phyloP scores from a whole-genome alignment of 2,329 filamentous ascomycete species.

The Colletotrichum sojae region DNA sequence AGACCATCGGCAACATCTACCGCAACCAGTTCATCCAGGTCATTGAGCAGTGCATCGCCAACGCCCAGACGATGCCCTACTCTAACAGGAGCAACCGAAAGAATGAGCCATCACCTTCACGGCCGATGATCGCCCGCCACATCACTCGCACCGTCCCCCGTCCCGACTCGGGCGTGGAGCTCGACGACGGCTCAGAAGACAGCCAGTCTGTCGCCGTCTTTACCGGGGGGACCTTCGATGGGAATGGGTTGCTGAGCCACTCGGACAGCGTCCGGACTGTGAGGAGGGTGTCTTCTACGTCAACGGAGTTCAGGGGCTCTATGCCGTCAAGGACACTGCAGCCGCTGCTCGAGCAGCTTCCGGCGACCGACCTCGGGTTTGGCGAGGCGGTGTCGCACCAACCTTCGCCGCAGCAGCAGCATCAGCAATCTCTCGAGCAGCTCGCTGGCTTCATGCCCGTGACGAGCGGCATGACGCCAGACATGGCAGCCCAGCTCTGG shows the following conservation, averaged over 20 bases:
- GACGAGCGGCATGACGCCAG: conserved; percentile 23
- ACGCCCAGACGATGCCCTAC: conserved; percentile 55
- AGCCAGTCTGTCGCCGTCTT: conserved; percentile 43
- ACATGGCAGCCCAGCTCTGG: conserved; percentile 35
- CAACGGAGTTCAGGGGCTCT: conserved; percentile 35
- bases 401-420: conserved; percentile 21
- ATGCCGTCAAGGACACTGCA: conserved; percentile 22
- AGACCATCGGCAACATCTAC: conserved; percentile 56
- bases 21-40: conserved; percentile 58
- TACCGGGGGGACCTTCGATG: conserved; percentile 23
- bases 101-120: conserved; percentile 45
- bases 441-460: conserved; percentile 14
- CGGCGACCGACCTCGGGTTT: neutral
- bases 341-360: conserved; percentile 38
- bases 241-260: conserved; percentile 42
- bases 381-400: neutral
- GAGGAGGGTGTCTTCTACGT: conserved; percentile 35
- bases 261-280: conserved; percentile 52
- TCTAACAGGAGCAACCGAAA: conserved; percentile 58
- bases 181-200: conserved; percentile 55
- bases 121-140: conserved; percentile 40
- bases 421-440: conserved; percentile 9
- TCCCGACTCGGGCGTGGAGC: conserved; percentile 55
- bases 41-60: conserved; percentile 52
- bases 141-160: conserved; percentile 48